Conservation (phyloP, 768 basidiomycete species). For the Boletus reticulatus region DNA sequence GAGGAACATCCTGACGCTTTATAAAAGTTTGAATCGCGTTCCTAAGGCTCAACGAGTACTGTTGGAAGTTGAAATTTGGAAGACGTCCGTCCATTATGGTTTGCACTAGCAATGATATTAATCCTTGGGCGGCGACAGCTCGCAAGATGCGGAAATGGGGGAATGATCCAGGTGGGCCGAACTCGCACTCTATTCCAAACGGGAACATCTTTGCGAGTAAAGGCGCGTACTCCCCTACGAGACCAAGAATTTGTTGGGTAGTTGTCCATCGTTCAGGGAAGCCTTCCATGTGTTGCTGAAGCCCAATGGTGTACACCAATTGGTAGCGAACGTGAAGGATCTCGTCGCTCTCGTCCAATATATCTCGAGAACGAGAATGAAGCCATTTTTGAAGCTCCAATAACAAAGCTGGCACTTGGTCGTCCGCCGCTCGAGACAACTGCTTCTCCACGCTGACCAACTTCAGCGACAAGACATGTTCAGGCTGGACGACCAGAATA, state of each 20-base stretch:
- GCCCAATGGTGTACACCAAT: conserved; percentile 36
- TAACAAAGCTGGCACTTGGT: conserved; percentile 13
- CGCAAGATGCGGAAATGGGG: conserved; percentile 24
- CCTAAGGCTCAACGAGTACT: not conserved
- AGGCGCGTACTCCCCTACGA: conserved; percentile 20
- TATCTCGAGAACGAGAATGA: conserved; percentile 25
- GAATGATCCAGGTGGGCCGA: conserved; percentile 16
- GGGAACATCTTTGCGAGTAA: conserved; percentile 5
- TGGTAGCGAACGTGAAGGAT: conserved; percentile 37
- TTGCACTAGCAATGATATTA: conserved; percentile 13
- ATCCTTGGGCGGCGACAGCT: conserved; percentile 1
- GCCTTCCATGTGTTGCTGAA: conserved; percentile 26
- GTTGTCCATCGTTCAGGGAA: conserved; percentile 37
- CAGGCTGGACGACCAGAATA: conserved; percentile 49
- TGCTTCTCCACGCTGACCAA: conserved; percentile 44
- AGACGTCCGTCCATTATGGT: conserved; percentile 16
- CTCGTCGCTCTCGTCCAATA: conserved; percentile 33
- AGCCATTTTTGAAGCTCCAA: conserved; percentile 30
- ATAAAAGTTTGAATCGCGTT: conserved; percentile 24
- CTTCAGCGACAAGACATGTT: conserved; percentile 51
- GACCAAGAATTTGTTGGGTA: conserved; percentile 28
- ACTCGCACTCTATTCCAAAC: conserved; percentile 19
- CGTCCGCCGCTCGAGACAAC: not conserved
- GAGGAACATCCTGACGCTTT: conserved; percentile 4
- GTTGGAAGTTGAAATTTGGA: conserved; percentile 15